phyloP scores from a whole-genome alignment of 164 flowering plant genomes.

The Aristolochia fimbriata region DNA sequence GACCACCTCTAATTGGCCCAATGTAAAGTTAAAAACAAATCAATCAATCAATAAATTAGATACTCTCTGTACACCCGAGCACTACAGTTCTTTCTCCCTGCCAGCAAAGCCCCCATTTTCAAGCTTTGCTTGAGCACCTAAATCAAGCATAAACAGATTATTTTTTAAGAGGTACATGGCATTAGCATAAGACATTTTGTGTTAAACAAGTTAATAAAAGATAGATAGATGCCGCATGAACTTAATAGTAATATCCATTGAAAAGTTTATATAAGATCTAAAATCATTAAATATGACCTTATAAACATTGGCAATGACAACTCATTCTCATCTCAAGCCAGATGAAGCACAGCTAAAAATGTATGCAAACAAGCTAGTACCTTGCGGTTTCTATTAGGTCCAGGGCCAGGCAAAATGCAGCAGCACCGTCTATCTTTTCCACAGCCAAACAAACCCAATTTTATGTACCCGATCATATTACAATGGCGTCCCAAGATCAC shows the following conservation, averaged over 20 bases:
- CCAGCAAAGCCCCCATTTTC: too few species aligned
- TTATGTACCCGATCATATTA: slow-evolving; percentile 10
- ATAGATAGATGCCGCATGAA: background rate
- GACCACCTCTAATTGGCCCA: too few species aligned
- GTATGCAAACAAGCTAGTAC: background rate
- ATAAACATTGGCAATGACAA: background rate
- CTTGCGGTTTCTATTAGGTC: background rate
- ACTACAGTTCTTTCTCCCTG: too few species aligned
- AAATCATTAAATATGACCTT: too few species aligned
- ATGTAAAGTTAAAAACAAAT: too few species aligned
- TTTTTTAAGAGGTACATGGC: too few species aligned
- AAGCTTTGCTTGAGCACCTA: too few species aligned
- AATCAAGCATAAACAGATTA: too few species aligned
- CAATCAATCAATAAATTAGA: too few species aligned
- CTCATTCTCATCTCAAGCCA: background rate
- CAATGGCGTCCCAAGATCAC: slow-evolving; percentile 42
- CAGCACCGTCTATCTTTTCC: background rate
- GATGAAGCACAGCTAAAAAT: background rate
- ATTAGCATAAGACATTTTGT: too few species aligned
- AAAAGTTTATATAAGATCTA: background rate
- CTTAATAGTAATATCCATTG: background rate
- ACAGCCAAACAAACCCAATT: slow-evolving; percentile 5
- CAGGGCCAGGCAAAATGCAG: background rate
- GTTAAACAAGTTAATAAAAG: background rate
- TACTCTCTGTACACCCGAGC: too few species aligned